Conservation (phyloP, 345 rosid genomes). For the Eucalyptus leucophloia region DNA sequence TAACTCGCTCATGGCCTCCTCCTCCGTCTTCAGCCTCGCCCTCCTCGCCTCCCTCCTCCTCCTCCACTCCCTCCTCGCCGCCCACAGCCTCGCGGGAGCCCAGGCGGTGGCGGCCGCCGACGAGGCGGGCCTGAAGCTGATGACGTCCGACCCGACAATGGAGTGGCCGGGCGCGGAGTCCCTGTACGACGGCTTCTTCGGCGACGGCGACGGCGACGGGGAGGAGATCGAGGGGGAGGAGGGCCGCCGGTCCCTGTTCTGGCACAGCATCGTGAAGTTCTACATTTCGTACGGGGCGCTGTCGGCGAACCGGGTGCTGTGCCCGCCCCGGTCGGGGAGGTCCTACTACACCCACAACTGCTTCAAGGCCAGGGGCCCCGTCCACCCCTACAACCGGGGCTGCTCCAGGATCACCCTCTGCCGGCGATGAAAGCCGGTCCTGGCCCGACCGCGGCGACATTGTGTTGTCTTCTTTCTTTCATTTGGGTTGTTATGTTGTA, state of each 20-base stretch:
- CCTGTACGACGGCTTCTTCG: background rate
- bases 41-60: background rate
- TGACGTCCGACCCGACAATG: conserved; percentile 2
- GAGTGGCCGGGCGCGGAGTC: conserved; percentile 43
- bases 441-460: background rate
- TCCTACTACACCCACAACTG: conserved; percentile 87
- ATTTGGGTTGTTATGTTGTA: background rate
- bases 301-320: conserved; percentile 71
- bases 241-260: conserved; percentile 61
- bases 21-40: background rate
- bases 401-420: conserved; percentile 73
- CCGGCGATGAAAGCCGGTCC: conserved; percentile 30
- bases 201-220: background rate
- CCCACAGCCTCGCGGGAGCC: background rate
- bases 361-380: conserved; percentile 47
- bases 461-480: background rate
- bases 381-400: conserved; percentile 67
- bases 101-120: background rate
- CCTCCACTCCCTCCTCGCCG: background rate
- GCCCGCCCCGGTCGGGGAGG: conserved; percentile 94
- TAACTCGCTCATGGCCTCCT: background rate
- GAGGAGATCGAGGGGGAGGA: conserved; percentile 8
- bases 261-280: conserved; percentile 36
- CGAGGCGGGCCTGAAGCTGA: background rate
- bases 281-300: conserved; percentile 92